Base-by-base conservation (phyloP, 495 filamentous ascomycete species). In the Penicillium mononematosum region DNA sequence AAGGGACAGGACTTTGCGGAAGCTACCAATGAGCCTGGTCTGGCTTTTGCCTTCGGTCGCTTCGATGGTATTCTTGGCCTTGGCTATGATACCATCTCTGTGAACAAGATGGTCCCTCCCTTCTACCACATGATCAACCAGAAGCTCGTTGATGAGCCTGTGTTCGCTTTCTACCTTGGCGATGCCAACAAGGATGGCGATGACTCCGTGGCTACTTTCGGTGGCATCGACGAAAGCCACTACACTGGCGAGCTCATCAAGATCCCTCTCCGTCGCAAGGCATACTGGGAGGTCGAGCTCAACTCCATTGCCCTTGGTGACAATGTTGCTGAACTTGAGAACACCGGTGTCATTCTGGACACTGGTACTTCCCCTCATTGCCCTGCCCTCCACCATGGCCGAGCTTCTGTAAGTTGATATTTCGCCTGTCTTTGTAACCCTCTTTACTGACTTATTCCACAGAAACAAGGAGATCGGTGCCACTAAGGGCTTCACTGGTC, bases 211-310 rank as follows among this genome's bases (percentile, higher is more conserved):
- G 93, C 87, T 38, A 86, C 86, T 51, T 98, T 99, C 59, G 95
- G 95, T 75, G 95, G 95, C 67, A 79, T 97, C 55, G 86, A 98
- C 74, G 78, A 91, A 73, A 76, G 78, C 66, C 90, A 90, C 79
- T 98, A 91, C 81, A 86, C 81, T 31, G 95, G 95, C 63, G 87
- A 97, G 74, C 81, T 99, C 66, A 90, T 85, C 58, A 92, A 88
- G 69, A 91, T 99, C 60, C 93, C 93, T 47, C 84, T 99, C 60
- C 86, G 94, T 70, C 90, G 95, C 68, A 97, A 97, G 87, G 95
- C 95, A 39, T 99, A 99, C 83, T 99, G 95, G 95, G 95, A 99
- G 81, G 93, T 98, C 25, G 92, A 98, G 62, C 85, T 98, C 59
- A 88, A 98, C 66, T 79, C 90, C 45, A 92, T 99, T 76, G 83